Evolutionary conservation across 169 alveolate species (phyloP).

Genomic region (Cryptosporidium canis): DNA sequence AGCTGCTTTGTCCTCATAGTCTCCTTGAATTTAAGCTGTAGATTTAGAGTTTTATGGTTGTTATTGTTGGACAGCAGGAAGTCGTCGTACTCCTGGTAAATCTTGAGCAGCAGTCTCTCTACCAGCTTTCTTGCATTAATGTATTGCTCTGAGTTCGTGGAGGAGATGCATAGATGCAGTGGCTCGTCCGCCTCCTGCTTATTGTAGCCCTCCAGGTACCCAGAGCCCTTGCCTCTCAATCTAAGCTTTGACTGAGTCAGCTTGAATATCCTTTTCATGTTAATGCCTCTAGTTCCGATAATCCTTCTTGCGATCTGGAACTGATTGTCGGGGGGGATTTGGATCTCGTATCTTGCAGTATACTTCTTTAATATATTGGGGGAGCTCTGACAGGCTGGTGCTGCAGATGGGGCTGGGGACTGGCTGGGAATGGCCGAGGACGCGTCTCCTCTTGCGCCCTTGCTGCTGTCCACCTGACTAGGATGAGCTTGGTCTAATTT

Average conservation of each 20-base stretch:
- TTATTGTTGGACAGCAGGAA: slow-evolving; percentile 75
- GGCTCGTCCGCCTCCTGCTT: slow-evolving; percentile 92
- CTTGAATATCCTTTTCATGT: slow-evolving; percentile 92
- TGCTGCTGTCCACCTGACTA: not conserved
- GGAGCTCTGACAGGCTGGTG: not conserved
- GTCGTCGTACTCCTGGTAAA: slow-evolving; percentile 89
- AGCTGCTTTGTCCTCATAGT: slow-evolving; percentile 63
- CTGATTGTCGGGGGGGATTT: slow-evolving; percentile 90
- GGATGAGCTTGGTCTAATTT: not conserved
- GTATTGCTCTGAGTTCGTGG: slow-evolving; percentile 88
- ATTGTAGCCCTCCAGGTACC: slow-evolving; percentile 92
- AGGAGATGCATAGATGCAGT: slow-evolving; percentile 91
- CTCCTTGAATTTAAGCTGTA: slow-evolving; percentile 58
- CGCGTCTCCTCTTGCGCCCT: not conserved
- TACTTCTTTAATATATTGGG: slow-evolving; percentile 80
- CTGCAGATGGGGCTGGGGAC: slow-evolving; percentile 10
- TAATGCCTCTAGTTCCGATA: slow-evolving; percentile 91
- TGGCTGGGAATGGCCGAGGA: not conserved
- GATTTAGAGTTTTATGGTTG: slow-evolving; percentile 27
- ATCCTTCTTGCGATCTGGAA: slow-evolving; percentile 92
- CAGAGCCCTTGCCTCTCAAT: slow-evolving; percentile 94
- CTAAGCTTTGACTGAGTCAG: slow-evolving; percentile 87
- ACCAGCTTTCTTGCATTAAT: slow-evolving; percentile 87
- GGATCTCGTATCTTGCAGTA: slow-evolving; percentile 91
- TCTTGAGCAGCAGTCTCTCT: slow-evolving; percentile 83